Base-by-base conservation (phyloP, 768 basidiomycete species). In the Xerocomus brunneocitrinus region DNA sequence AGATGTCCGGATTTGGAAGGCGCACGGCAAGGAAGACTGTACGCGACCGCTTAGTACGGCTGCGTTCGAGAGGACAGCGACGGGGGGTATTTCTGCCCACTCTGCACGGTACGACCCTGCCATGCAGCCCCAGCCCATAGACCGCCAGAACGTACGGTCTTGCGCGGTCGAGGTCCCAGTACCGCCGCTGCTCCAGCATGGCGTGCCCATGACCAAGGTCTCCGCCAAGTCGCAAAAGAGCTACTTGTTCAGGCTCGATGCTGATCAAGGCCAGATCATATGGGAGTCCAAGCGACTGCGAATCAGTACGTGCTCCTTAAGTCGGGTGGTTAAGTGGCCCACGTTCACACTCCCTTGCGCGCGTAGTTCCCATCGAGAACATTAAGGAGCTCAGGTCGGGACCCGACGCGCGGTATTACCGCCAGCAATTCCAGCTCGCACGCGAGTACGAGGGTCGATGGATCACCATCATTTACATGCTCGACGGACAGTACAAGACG, bases 341-440 rank as follows among this genome's bases (percentile, higher is more conserved):
- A 30, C 25, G 14, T 42, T 56, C 31, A 47, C 30, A 3, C 39
- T 3, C 12, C 9, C n/a, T 12, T 53, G 43, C 52, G 46, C 25
- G 19, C 40, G 32, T 55, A 95, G 94, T 95, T 42, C 82, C 87
- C 1, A 85, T 97, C 62, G 91, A 91, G 65, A 79, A 81, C 59
- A 89, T 97, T 68, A 88, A 90, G 50, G 94, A 95, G 65, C 79
- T 97, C 30, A 85, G 94, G 14, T 77, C 84, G 0, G 89, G 86
- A 13, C 63, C 78, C 5, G 84, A 90, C 31, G 83, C 87, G 2
- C 75, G 79, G 19, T 84, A 85, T 66, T 85, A 90, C 64, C 82
- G 85, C 49, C 76, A 81, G 45, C 84, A 84, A 60, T 86, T 87
- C 71, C 80, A 82, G 62, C 75, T 84, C 38, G 73, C 87, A 0